phyloP scores from a whole-genome alignment of 2,329 filamentous ascomycete genomes.

The Aspergillaceae sp. region DNA sequence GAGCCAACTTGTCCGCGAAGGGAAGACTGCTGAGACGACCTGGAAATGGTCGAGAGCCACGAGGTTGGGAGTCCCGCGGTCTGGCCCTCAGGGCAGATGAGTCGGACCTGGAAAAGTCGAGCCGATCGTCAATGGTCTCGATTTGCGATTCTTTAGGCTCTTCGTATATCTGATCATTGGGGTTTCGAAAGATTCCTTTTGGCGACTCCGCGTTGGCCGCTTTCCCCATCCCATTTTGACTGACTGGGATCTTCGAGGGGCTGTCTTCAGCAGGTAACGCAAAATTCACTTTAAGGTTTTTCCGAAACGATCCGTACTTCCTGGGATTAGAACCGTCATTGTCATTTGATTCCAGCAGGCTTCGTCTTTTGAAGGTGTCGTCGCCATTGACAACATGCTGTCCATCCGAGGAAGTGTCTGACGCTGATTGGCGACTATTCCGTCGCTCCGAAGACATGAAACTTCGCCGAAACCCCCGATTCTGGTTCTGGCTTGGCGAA shows the following conservation, averaged over 20 bases:
- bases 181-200: slow-evolving; percentile 50
- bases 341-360: not conserved
- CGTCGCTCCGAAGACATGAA: slow-evolving; percentile 4
- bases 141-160: slow-evolving; percentile 55
- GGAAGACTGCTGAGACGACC: slow-evolving; percentile 37
- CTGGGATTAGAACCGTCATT: slow-evolving; percentile 7
- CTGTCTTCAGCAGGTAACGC: slow-evolving; percentile 24
- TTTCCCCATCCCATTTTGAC: slow-evolving; percentile 13
- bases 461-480: slow-evolving; percentile 7
- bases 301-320: slow-evolving; percentile 21
- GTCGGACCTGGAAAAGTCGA: slow-evolving; percentile 21
- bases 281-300: slow-evolving; percentile 34
- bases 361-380: not conserved
- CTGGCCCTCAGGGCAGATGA: slow-evolving; percentile 49
- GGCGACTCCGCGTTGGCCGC: slow-evolving; percentile 31
- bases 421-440: slow-evolving; percentile 13
- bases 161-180: slow-evolving; percentile 66
- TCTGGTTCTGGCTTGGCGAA: slow-evolving; percentile 36
- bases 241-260: slow-evolving; percentile 8
- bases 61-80: slow-evolving; percentile 54
- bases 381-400: not conserved
- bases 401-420: slow-evolving; percentile 10
- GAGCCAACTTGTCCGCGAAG: slow-evolving; percentile 38
- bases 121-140: slow-evolving; percentile 16
- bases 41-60: slow-evolving; percentile 34